Base-by-base conservation (phyloP, 1,284 basidiomycete genomes). In the Cystobasidiaceae sp. region DNA sequence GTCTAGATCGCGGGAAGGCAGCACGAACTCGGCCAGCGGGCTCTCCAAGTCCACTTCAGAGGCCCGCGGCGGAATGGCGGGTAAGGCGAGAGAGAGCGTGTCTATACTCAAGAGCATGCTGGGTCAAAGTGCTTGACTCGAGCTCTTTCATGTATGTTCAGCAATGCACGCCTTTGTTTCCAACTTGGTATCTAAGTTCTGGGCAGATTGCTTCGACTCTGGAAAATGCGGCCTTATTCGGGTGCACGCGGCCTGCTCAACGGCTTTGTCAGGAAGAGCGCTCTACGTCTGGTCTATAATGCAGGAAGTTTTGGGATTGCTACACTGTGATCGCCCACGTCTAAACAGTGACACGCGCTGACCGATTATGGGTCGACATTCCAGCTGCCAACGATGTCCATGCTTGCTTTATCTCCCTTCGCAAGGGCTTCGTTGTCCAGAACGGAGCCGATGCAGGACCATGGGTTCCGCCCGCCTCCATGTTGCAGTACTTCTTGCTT, bases 381-480 rank as follows among this genome's bases (percentile, higher is more conserved):
- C 93, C 93, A 96, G 54, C 81, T 79, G 0, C 94, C 94, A 0
- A 98, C 91, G 68, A 87, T 82, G 44, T 84, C 81, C 93, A 97
- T 97, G 0, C 92, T 90, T 43, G 82, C 79, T 34, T 83, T 82
- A 72, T 91, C 89, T 0, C 93, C 93, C 3, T 72, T 78, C 48
- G 80, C 80, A 33, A 93, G 75, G 50, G 81, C 79, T 0, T 87
- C 86, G 0, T 83, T 80, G 34, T 82, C 79, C 4, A 97, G 77
- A 34, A 97, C 75, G 0, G 80, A 79, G n/a, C 86, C 85, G 0
- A 97, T 84, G 89, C 97, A 93, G 70, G 82, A 79, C 94, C 94
- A 98, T 0, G 94, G 91, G 73, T 97, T 90, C 74, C 83, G 88
- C 0, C 90, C 92, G 0, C 96, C 96, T 0, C 94, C 94, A 73